Base-by-base conservation (phyloP, 805 yeast species). In the Wickerhamiella vanderwaltii region DNA sequence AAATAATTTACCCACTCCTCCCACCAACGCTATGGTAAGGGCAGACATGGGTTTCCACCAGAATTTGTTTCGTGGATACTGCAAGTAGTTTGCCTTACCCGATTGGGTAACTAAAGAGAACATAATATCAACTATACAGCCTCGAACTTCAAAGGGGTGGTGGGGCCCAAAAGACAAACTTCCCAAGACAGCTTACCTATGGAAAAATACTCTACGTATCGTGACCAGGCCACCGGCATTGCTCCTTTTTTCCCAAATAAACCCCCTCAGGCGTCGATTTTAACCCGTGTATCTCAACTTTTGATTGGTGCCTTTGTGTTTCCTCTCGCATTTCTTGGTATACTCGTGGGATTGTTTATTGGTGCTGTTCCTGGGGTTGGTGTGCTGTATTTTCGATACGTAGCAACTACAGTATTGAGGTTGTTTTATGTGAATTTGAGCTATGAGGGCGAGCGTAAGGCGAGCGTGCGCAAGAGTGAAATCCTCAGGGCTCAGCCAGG, bases 181-280 rank as follows among this genome's bases (percentile, higher is more conserved):
- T 11, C 26, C 11, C 11, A 24, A 7, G 26, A 24, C 11, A 5
- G 35, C 19, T 19, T 18, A 18, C 9, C 32, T 7, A 80, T 86
- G 95, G 94, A 82, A 62, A 79, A 81, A 61, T 86, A 74, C 61
- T 75, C 91, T 18, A 70, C 70, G 46, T 86, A 80, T 77, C 69
- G 95, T 55, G 95, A 86, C 55, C 80, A 77, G 52, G 87, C 88
- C 3, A 86, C 95, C 1, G 95, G 95, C 13, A 79, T 86, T 16
- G 77, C 93, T 0, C 95, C 95, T 3, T 86, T 85, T 50, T 66
- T 77, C 63, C 18, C 31, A 13, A 13, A 39, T 6, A 32, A 44
- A 15, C 24, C 39, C 11, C 2, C 35, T 4, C 5, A 29, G n/a
- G 16, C 18, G 20, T 16, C 40, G 1, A 4, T 28, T 12, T 7